A percentile compares a stretch with the other conserved stretches of the same genome.
Evolutionary conservation across 106 monocot species (phyloP).

Genomic region (Posidonia australis): DNA sequence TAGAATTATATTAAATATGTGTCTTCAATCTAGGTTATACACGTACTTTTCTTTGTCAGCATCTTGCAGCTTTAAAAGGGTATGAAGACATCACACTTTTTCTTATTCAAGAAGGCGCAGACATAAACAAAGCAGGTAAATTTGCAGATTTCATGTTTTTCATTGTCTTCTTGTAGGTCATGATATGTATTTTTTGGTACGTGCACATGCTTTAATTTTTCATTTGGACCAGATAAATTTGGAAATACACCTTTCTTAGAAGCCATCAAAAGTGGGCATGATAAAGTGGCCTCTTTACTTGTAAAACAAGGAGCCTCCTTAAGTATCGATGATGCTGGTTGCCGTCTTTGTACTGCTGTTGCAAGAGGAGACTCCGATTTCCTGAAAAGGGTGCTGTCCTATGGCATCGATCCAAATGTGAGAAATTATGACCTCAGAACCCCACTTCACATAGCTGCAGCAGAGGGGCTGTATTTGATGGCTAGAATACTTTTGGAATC

Average conservation of each 20-base stretch:
- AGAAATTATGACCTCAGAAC: slow-evolving; percentile 84
- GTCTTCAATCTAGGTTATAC: neutral
- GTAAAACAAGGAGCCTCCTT: slow-evolving; percentile 46
- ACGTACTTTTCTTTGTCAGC: slow-evolving; percentile 32
- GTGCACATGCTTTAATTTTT: neutral
- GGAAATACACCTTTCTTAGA: slow-evolving; percentile 78
- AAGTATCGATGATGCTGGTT: slow-evolving; percentile 47
- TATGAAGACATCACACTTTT: slow-evolving; percentile 45
- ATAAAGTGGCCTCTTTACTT: slow-evolving; percentile 53
- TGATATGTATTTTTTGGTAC: slow-evolving; percentile 1
- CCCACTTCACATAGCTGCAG: slow-evolving; percentile 82
- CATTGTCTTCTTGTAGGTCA: neutral
- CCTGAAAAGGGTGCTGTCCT: slow-evolving; percentile 38
- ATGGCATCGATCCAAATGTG: slow-evolving; percentile 64
- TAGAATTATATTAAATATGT: neutral
- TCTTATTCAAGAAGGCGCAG: slow-evolving; percentile 63
- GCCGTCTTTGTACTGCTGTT: slow-evolving; percentile 56
- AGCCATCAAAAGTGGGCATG: slow-evolving; percentile 71
- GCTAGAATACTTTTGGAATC: slow-evolving; percentile 67
- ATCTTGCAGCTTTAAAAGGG: slow-evolving; percentile 72
- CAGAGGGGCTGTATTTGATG: slow-evolving; percentile 67
- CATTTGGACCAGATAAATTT: slow-evolving; percentile 54
- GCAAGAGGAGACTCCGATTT: slow-evolving; percentile 59
- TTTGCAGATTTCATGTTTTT: neutral
- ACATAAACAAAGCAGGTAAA: slow-evolving; percentile 57